Evolutionary conservation across 352 stramenopile species (phyloP).

Genomic region (Thalassiosira hispida): DNA sequence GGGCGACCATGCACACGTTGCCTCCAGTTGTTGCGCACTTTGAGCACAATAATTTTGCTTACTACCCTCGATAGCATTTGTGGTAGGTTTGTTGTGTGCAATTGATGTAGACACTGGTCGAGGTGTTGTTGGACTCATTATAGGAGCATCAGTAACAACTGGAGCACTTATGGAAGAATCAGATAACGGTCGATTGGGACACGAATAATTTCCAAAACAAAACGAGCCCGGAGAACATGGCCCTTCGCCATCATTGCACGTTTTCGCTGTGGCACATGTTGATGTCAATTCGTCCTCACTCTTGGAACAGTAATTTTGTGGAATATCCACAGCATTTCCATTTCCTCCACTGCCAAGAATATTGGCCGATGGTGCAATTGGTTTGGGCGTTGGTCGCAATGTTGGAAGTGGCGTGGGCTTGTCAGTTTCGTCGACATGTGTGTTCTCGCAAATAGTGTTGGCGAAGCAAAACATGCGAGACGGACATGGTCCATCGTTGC

Average conservation of each 20-base stretch:
- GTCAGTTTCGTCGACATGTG: too few relatives aligned
- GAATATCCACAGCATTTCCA: background rate
- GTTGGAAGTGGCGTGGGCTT: too few relatives aligned
- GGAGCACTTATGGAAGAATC: too few relatives aligned
- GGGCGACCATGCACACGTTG: background rate
- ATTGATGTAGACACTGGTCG: too few relatives aligned
- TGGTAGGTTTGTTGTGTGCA: too few relatives aligned
- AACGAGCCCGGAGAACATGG: conserved; percentile 5
- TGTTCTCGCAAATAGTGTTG: conserved; percentile 1
- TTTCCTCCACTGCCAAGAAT: background rate
- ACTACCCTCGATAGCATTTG: too few relatives aligned
- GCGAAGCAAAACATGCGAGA: background rate
- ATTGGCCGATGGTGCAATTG: background rate
- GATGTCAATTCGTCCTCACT: background rate
- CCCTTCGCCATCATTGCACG: conserved; percentile 8
- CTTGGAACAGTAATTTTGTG: conserved; percentile 41
- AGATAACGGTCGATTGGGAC: background rate
- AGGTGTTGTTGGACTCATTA: too few relatives aligned
- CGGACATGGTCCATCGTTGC: conserved; percentile 21
- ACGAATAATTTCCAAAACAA: conserved; percentile 14
- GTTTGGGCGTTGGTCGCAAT: too few relatives aligned
- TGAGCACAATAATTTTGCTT: conserved; percentile 6
- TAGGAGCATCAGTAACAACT: too few relatives aligned
- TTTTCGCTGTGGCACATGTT: conserved; percentile 5
- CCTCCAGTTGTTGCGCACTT: conserved; percentile 14